Evolutionary conservation across 129 eudicot species (phyloP).

Genomic region (Pulicaria dysenterica): DNA sequence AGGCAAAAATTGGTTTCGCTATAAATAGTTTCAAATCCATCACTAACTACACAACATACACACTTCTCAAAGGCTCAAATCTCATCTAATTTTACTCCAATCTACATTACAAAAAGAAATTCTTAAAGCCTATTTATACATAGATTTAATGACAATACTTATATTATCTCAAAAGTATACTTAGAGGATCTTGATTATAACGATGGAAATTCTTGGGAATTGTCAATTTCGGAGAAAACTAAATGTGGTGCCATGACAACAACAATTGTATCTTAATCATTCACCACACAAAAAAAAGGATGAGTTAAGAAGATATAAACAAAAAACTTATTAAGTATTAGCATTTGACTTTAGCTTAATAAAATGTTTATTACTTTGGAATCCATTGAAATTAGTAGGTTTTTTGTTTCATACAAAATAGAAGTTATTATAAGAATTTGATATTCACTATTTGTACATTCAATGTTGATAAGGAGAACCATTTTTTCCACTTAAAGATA

Average conservation of each 20-base stretch:
- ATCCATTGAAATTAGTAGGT: too few relatives aligned
- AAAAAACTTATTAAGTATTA: slow-evolving; percentile 6
- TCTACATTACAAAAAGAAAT: slow-evolving; percentile 31
- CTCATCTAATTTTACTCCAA: slow-evolving; percentile 23
- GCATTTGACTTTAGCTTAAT: too few relatives aligned
- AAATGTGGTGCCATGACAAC: slow-evolving; percentile 35
- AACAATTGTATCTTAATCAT: slow-evolving; percentile 38
- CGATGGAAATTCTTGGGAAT: slow-evolving; percentile 20
- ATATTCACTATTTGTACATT: too few relatives aligned
- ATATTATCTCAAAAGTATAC: slow-evolving; percentile 1
- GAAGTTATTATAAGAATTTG: too few relatives aligned
- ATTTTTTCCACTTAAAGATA: too few relatives aligned
- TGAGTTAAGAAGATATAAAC: slow-evolving; percentile 8
- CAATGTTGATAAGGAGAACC: too few relatives aligned
- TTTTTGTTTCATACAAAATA: too few relatives aligned
- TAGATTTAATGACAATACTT: neutral
- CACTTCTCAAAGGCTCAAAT: neutral
- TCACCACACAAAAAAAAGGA: slow-evolving; percentile 18
- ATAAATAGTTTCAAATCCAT: slow-evolving; percentile 59
- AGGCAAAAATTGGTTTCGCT: slow-evolving; percentile 32
- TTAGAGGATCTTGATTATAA: slow-evolving; percentile 20
- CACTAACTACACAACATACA: neutral
- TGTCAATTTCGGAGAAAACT: slow-evolving; percentile 25
- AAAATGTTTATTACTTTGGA: too few relatives aligned
- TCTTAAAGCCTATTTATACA: slow-evolving; percentile 11